A percentile compares a stretch with the other conserved stretches of the same genome.
phyloP scores from a whole-genome alignment of 2,329 filamentous ascomycete species.

The Conoideocrella luteorostrata region DNA sequence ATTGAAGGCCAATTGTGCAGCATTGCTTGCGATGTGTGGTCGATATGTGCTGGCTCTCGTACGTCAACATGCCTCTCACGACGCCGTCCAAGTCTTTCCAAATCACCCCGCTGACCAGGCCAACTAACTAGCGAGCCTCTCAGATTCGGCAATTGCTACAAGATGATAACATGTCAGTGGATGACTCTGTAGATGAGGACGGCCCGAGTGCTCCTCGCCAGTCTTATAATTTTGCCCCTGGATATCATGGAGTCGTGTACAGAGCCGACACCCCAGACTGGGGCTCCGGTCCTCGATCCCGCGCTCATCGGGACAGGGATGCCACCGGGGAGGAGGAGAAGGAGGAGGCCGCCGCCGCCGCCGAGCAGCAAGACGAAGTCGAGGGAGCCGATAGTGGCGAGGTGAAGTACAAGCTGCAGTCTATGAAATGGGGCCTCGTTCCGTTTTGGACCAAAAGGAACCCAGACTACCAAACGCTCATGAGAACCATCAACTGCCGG shows the following conservation, averaged over 20 bases:
- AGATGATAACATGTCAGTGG: constrained; percentile 65
- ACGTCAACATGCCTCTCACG: constrained; percentile 8
- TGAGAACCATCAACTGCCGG: constrained; percentile 93
- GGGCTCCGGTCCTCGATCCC: constrained; percentile 39
- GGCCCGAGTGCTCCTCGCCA: constrained; percentile 55
- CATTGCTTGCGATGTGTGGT: constrained; percentile 35
- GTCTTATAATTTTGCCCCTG: constrained; percentile 89
- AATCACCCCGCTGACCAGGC: not conserved
- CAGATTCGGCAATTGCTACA: constrained; percentile 69
- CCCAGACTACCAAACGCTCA: constrained; percentile 67
- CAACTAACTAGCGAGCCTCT: constrained; percentile 60
- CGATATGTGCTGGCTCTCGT: constrained; percentile 30
- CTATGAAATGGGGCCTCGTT: constrained; percentile 94
- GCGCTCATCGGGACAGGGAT: not conserved
- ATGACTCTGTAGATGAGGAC: constrained; percentile 61
- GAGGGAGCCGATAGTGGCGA: not conserved
- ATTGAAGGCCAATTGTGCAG: no score
- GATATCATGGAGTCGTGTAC: constrained; percentile 79
- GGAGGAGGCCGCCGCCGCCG: not conserved
- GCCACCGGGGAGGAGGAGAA: constrained; percentile 1
- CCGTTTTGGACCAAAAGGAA: constrained; percentile 89
- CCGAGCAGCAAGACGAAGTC: not conserved
- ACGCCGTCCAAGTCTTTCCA: not conserved
- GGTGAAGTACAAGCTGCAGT: constrained; percentile 72
- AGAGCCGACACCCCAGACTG: constrained; percentile 63